Percentiles rank a stretch among this genome's conserved stretches.
These are phyloP conservation scores for Phalaenopsis equestris DNA, from an alignment of 106 monocot genomes.

Conservation along the genomic window DNA sequence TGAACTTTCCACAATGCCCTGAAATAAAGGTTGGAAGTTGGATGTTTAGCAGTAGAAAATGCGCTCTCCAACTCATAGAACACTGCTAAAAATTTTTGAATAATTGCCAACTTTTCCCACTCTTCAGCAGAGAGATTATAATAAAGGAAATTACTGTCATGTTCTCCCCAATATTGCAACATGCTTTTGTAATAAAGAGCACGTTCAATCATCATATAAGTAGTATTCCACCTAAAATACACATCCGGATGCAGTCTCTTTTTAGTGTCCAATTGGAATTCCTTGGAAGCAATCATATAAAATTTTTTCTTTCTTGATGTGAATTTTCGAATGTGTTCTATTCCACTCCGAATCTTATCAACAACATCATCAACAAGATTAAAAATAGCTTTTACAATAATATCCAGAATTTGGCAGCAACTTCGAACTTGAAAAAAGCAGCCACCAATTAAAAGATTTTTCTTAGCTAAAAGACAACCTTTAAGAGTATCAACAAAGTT, in stretches of 20 bases:
- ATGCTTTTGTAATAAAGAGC: constrained; percentile 1
- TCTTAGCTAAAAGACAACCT: neutral
- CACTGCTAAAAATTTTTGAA: constrained; percentile 7
- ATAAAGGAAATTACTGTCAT: constrained; percentile 2
- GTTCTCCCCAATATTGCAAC: constrained; percentile 5
- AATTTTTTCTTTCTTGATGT: constrained; percentile 9
- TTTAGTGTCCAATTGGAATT: constrained; percentile 1
- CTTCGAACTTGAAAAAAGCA: constrained; percentile 14
- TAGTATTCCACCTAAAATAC: constrained; percentile 18
- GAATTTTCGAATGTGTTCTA: constrained; percentile 1
- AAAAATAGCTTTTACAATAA: constrained; percentile 12
- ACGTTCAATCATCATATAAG: constrained; percentile 15
- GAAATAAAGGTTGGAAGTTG: constrained; percentile 10
- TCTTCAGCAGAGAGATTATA: constrained; percentile 3
- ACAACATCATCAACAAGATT: constrained; percentile 7
- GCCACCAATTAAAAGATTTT: constrained; percentile 1
- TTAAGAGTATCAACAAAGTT: neutral
- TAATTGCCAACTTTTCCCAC: constrained; percentile 3
- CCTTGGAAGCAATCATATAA: constrained; percentile 12
- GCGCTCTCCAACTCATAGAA: constrained; percentile 8
- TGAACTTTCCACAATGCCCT: constrained; percentile 16
- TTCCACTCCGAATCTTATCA: constrained; percentile 8
- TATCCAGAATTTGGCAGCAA: constrained; percentile 11
- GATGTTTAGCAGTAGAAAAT: constrained; percentile 4
- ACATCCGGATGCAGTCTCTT: constrained; percentile 12